Percentiles rank a stretch among this genome's conserved stretches.
These are phyloP conservation scores for Coprinellus micaceus DNA, from an alignment of 768 basidiomycete species.

Conservation along the genomic window DNA sequence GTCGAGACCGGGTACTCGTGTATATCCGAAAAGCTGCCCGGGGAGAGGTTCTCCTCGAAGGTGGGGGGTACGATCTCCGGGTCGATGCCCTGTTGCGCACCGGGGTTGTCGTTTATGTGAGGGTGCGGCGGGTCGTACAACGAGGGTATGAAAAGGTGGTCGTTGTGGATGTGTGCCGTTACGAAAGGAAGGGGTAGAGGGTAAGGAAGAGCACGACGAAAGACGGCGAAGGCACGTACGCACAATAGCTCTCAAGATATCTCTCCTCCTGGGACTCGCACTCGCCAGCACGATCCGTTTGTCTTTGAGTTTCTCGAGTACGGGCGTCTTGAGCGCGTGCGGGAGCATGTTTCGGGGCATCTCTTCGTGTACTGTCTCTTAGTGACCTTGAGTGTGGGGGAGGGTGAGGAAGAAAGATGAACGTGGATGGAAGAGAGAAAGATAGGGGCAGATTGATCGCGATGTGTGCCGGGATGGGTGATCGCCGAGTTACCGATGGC, in stretches of 20 bases:
- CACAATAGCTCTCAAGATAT: conserved; percentile 77
- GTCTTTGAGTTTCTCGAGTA: conserved; percentile 59
- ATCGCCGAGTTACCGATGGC: too few relatives aligned
- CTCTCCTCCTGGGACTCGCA: conserved; percentile 78
- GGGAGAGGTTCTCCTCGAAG: conserved; percentile 75
- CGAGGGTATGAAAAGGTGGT: neutral
- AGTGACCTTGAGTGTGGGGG: too few relatives aligned
- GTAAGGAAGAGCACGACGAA: too few relatives aligned
- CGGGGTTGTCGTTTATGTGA: conserved; percentile 1
- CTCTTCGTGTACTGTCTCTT: too few relatives aligned
- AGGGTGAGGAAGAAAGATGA: too few relatives aligned
- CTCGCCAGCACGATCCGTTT: conserved; percentile 87
- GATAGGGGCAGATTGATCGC: too few relatives aligned
- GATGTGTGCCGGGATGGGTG: too few relatives aligned
- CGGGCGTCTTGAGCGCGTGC: conserved; percentile 60
- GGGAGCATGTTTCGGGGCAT: conserved; percentile 41
- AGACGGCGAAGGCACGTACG: conserved; percentile 26
- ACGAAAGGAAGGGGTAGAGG: too few relatives aligned
- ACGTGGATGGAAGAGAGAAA: too few relatives aligned
- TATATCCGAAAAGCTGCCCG: conserved; percentile 60
- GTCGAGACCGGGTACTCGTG: conserved; percentile 40
- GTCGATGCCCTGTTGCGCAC: conserved; percentile 31
- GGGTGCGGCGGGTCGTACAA: too few relatives aligned
- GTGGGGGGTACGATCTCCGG: conserved; percentile 42
- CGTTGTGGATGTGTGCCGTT: too few relatives aligned